Evolutionary conservation across 352 stramenopile genomes (phyloP).

Genomic region (Saprolegnia diclina): DNA sequence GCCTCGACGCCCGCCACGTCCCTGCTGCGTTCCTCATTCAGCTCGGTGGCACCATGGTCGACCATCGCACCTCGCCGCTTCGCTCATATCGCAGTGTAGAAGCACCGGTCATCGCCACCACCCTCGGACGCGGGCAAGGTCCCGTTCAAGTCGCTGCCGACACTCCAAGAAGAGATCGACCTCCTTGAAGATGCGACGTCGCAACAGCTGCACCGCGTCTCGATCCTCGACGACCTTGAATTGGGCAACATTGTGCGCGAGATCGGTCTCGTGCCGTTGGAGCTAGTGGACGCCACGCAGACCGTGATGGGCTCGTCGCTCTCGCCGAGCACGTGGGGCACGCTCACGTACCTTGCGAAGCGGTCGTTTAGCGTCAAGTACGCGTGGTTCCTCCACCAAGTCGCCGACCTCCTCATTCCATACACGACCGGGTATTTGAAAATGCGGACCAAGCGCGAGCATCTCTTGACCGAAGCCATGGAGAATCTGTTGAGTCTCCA

Average conservation of each 20-base stretch:
- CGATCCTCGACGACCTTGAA: slow-evolving; percentile 33
- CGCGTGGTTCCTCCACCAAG: slow-evolving; percentile 77
- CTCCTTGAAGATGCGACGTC: background rate
- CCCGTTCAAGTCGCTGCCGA: slow-evolving; percentile 5
- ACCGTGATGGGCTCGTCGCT: slow-evolving; percentile 53
- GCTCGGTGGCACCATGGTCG: slow-evolving; percentile 1
- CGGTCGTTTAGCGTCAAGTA: slow-evolving; percentile 75
- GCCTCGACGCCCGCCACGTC: background rate
- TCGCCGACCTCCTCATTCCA: slow-evolving; percentile 50
- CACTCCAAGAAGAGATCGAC: background rate
- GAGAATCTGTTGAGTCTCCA: slow-evolving; percentile 74
- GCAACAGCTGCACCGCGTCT: background rate
- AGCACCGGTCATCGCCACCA: background rate
- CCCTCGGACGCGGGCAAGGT: background rate
- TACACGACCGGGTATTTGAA: slow-evolving; percentile 83
- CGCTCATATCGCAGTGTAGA: background rate
- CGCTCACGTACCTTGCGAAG: slow-evolving; percentile 20
- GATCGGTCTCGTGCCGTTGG: slow-evolving; percentile 57
- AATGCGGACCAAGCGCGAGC: slow-evolving; percentile 61
- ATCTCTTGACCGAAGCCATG: slow-evolving; percentile 75
- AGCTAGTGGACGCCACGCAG: slow-evolving; percentile 55
- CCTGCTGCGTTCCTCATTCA: background rate
- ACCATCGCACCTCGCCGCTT: background rate
- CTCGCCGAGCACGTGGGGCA: slow-evolving; percentile 43
- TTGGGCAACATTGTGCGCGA: slow-evolving; percentile 64